Evolutionary conservation across 768 basidiomycete genomes (phyloP).

Genomic region (Boletus subcaerulescens): DNA sequence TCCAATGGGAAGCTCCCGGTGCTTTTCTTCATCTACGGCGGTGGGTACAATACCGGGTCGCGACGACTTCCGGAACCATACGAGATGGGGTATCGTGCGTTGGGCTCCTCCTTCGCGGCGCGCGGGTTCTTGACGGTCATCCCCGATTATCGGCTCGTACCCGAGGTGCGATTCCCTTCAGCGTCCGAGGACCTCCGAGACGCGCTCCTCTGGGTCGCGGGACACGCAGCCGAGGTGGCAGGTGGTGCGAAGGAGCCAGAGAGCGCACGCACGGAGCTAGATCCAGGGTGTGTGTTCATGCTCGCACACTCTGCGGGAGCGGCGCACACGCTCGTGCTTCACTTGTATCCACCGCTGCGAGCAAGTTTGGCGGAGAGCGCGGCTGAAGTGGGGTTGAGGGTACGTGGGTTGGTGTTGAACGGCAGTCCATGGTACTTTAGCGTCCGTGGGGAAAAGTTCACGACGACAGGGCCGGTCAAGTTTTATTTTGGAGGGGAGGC

Average conservation of each 20-base stretch:
- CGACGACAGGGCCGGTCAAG: constrained; percentile 16
- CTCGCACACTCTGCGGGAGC: constrained; percentile 66
- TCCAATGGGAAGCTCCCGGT: constrained; percentile 40
- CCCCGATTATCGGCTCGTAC: constrained; percentile 66
- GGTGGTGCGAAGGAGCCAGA: not conserved
- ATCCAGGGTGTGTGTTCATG: constrained; percentile 43
- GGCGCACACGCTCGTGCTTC: constrained; percentile 44
- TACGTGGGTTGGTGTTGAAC: constrained; percentile 46
- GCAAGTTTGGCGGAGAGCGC: constrained; percentile 31
- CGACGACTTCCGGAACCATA: constrained; percentile 46
- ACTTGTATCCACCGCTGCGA: constrained; percentile 33
- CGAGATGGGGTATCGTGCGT: constrained; percentile 51
- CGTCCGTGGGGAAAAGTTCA: constrained; percentile 26
- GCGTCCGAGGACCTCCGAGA: constrained; percentile 57
- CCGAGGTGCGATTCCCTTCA: constrained; percentile 52
- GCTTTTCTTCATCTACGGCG: constrained; percentile 66
- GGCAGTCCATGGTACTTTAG: constrained; percentile 45
- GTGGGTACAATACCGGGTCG: constrained; percentile 54
- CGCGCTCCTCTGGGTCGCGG: constrained; percentile 53
- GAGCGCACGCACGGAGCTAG: constrained; percentile 27
- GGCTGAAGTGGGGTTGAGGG: constrained; percentile 17
- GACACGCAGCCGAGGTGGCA: constrained; percentile 28
- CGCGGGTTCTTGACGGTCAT: constrained; percentile 61
- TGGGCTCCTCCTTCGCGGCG: constrained; percentile 61
- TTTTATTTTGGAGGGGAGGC: constrained; percentile 41